Conservation (phyloP, 768 basidiomycete genomes). For the Psilocybe cubensis region DNA sequence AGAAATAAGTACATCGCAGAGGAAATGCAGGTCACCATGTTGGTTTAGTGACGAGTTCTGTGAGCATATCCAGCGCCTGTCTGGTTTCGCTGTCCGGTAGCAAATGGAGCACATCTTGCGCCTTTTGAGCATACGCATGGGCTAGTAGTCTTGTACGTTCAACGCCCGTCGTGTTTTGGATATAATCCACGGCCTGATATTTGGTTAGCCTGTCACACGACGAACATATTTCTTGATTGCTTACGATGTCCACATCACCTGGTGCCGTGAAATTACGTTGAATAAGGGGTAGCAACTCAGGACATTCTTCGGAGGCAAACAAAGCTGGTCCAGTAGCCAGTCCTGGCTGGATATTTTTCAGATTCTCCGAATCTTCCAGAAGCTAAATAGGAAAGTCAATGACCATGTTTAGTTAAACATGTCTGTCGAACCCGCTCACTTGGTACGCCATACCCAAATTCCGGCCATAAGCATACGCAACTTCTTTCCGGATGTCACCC, state of each 20-base stretch:
- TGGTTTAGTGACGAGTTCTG: conserved; percentile 68
- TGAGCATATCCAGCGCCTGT: conserved; percentile 72
- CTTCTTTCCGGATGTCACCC: conserved; percentile 85
- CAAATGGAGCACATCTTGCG: conserved; percentile 64
- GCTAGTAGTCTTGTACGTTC: conserved; percentile 83
- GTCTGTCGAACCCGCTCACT: conserved; percentile 25
- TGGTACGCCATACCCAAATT: conserved; percentile 85
- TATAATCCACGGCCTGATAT: conserved; percentile 65
- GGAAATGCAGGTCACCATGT: conserved; percentile 43
- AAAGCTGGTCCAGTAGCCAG: conserved; percentile 80
- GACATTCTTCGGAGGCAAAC: conserved; percentile 86
- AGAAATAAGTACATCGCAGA: not conserved
- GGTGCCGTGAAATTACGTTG: conserved; percentile 72
- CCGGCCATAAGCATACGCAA: conserved; percentile 89
- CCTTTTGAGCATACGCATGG: conserved; percentile 72
- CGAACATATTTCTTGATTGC: conserved; percentile 21
- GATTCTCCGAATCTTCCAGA: conserved; percentile 82
- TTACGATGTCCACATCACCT: conserved; percentile 82
- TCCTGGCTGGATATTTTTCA: conserved; percentile 46
- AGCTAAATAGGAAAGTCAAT: conserved; percentile 50
- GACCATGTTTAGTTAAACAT: not conserved
- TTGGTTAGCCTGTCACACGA: not conserved
- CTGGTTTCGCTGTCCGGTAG: conserved; percentile 86
- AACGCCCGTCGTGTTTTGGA: conserved; percentile 73
- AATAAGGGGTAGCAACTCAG: conserved; percentile 77